Evolutionary conservation across 2,329 filamentous ascomycete species (phyloP), one percentile per base, ranked within the genome.

Genomic region (Hirsutella thompsonii): DNA sequence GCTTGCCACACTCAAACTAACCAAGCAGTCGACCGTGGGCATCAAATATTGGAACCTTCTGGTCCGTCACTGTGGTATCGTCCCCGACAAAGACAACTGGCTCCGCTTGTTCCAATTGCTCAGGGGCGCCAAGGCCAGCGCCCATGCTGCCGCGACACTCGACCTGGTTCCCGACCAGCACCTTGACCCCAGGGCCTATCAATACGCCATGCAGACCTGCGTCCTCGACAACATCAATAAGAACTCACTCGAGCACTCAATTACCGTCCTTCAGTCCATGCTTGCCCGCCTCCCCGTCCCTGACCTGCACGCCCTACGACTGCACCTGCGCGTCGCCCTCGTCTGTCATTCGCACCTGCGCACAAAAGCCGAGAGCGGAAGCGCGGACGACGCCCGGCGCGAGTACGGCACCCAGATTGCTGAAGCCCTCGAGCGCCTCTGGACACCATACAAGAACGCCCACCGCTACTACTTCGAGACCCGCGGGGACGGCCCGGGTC

Each of bases 1-100:
- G 18, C 59, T 94, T 34, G 66, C 76, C 36, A 72, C 80, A 6
- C 74, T 86, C 39, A 62, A 70, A 11, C 69, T 74, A 26, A 70
- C 79, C 26, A 71, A 74, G 39, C 69, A 74, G 40, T 74, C 76
- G 8, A 69, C 72, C 13, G 61, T 74, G n/a, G 83, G 78, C n/a
- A 61, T 72, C 40, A 70, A 70, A 26, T 96, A 95, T 60, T 96
- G 89, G 89, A 66, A 81, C 16, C 55, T 81, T 5, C 64, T 95
- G 43, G 83, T 81, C 6, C 57, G 67, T 2, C 60, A 68, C 11
- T 70, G 77, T 55, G 61, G 62, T n/a, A 62, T 95, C 44, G 55
- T 65, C 2, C 88, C 90, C 1, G 89, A 95, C 55, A 52, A 66
- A 8, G 70, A 79, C 47, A 88, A 86, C 55, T 83, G 80, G 62